Evolutionary conservation across 306 rosid species (phyloP).

Genomic region (Cucurbita moschata): DNA sequence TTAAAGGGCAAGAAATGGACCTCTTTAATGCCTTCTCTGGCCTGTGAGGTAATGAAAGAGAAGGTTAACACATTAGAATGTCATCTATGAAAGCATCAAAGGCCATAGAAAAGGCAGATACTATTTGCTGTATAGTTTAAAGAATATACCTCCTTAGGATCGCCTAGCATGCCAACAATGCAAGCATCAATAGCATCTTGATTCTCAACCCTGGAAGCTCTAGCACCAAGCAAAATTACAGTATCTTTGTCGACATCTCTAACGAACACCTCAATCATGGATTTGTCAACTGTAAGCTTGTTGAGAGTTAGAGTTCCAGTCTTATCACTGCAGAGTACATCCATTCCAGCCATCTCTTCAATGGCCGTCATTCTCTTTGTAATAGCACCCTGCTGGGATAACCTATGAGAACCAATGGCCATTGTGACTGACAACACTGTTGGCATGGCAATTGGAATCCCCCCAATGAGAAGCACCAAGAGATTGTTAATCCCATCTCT

Average conservation of each 20-base stretch:
- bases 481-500: slow-evolving; percentile 78
- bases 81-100: not conserved
- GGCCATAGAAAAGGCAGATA: not conserved
- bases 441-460: slow-evolving; percentile 94
- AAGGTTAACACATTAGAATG: not conserved
- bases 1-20: slow-evolving; percentile 82
- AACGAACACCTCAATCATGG: slow-evolving; percentile 54
- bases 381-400: slow-evolving; percentile 82
- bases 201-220: slow-evolving; percentile 82
- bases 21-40: slow-evolving; percentile 66
- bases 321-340: slow-evolving; percentile 82
- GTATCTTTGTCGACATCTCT: slow-evolving; percentile 47
- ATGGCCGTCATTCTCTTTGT: slow-evolving; percentile 97
- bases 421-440: slow-evolving; percentile 89
- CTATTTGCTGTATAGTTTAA: not conserved
- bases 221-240: slow-evolving; percentile 55
- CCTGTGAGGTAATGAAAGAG: slow-evolving; percentile 21
- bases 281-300: slow-evolving; percentile 74
- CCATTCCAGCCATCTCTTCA: slow-evolving; percentile 97
- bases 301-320: slow-evolving; percentile 84
- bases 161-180: slow-evolving; percentile 88
- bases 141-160: slow-evolving; percentile 66
- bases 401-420: slow-evolving; percentile 88
- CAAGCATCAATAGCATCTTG: slow-evolving; percentile 94
- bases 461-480: slow-evolving; percentile 85